phyloP scores from a whole-genome alignment of 352 stramenopile species.

The Phytopythium cucurbitacearum region DNA sequence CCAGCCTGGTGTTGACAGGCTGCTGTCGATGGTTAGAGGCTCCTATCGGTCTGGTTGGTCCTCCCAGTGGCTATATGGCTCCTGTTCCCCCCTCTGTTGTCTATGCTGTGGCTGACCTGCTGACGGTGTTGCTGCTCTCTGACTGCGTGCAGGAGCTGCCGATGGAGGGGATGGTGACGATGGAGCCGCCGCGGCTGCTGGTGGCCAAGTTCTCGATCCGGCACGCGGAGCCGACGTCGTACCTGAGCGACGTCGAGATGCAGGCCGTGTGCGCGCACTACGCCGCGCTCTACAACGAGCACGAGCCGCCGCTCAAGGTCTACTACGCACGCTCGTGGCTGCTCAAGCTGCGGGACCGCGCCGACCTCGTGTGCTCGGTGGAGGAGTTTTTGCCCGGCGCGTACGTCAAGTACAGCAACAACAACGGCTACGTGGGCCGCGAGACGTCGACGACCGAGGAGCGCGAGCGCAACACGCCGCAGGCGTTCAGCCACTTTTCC shows the following conservation, averaged over 20 bases:
- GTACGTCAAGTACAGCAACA: conserved; percentile 88
- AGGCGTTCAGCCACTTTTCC: conserved; percentile 83
- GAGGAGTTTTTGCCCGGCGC: conserved; percentile 75
- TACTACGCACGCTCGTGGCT: conserved; percentile 79
- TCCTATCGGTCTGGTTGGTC: too few species aligned
- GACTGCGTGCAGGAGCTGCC: conserved; percentile 28
- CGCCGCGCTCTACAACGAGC: conserved; percentile 82
- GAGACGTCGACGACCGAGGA: conserved; percentile 79
- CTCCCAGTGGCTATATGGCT: too few species aligned
- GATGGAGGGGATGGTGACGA: conserved; percentile 15
- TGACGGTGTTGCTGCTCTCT: background rate
- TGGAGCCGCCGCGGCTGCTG: conserved; percentile 26
- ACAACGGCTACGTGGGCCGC: conserved; percentile 78
- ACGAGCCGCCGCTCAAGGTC: conserved; percentile 78
- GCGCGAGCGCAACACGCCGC: conserved; percentile 76
- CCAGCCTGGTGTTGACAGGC: too few species aligned
- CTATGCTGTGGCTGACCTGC: too few species aligned
- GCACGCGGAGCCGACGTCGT: conserved; percentile 59
- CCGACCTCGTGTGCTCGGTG: conserved; percentile 63
- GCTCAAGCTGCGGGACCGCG: conserved; percentile 64
- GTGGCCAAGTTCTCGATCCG: conserved; percentile 78
- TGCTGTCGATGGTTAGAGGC: too few species aligned
- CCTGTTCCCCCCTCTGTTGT: too few species aligned
- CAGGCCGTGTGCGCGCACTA: conserved; percentile 86
- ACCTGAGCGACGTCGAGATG: conserved; percentile 87